phyloP scores from a whole-genome alignment of 2,329 filamentous ascomycete genomes.

The Aspergillus fijiensis region DNA sequence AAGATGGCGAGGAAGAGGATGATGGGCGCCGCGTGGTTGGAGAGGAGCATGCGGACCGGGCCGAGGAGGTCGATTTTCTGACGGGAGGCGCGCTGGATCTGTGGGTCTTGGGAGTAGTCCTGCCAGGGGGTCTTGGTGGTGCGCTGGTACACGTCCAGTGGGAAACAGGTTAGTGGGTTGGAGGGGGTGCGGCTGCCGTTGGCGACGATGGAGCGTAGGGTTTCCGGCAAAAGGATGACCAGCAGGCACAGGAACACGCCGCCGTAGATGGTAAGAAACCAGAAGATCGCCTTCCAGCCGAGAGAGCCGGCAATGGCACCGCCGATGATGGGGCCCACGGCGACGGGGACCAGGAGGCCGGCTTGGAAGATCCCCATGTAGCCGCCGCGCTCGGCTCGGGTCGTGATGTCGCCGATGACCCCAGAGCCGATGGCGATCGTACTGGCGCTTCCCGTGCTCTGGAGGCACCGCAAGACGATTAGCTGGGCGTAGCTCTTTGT shows the following conservation, averaged over 20 bases:
- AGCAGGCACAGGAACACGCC: slow-evolving; percentile 51
- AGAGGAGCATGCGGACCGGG: too few relatives aligned
- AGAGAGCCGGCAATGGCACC: slow-evolving; percentile 63
- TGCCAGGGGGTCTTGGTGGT: too few relatives aligned
- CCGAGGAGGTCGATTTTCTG: too few relatives aligned
- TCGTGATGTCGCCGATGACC: slow-evolving; percentile 41
- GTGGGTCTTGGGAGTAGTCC: too few relatives aligned
- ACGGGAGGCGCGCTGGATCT: too few relatives aligned
- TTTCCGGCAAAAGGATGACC: slow-evolving; percentile 7
- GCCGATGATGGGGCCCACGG: slow-evolving; percentile 61
- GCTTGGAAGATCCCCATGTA: slow-evolving; percentile 47
- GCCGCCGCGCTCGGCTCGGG: slow-evolving; percentile 36
- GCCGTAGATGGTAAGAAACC: slow-evolving; percentile 61
- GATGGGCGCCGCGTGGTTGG: slow-evolving; percentile 28
- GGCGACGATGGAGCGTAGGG: slow-evolving; percentile 7
- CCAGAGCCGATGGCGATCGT: slow-evolving; percentile 42
- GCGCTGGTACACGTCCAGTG: too few relatives aligned
- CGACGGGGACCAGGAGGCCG: slow-evolving; percentile 56
- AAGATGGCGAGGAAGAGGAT: slow-evolving; percentile 52
- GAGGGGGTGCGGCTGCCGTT: slow-evolving; percentile 1
- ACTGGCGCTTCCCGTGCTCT: slow-evolving; percentile 41
- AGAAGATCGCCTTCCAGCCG: slow-evolving; percentile 64
- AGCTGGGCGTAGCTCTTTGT: slow-evolving; percentile 41
- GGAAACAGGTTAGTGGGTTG: too few relatives aligned
- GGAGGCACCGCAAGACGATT: slow-evolving; percentile 38